Percentiles rank a stretch among this genome's conserved stretches.
phyloP scores from a whole-genome alignment of 2,329 filamentous ascomycete genomes.

The Nannizzia gypsea region DNA sequence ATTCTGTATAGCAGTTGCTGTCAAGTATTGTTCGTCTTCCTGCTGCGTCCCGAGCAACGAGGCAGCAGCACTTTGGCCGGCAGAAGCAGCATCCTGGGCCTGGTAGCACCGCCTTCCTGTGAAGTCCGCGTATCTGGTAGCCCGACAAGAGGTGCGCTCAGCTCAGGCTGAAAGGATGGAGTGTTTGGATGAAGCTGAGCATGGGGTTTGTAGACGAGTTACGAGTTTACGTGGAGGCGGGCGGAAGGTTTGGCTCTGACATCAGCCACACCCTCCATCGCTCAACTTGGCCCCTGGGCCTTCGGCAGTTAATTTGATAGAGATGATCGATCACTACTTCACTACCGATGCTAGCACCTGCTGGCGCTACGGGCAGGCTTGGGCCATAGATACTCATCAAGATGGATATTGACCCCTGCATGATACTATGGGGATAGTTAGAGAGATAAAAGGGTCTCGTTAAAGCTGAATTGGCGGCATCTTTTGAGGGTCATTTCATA shows the following conservation, averaged over 20 bases:
- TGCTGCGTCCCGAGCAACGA: neutral
- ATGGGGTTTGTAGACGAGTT: neutral
- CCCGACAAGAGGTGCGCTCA: neutral
- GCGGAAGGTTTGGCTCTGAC: neutral
- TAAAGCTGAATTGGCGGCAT: neutral
- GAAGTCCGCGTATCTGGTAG: neutral
- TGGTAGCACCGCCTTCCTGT: neutral
- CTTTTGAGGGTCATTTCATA: slow-evolving; percentile 2
- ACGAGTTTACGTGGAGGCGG: neutral
- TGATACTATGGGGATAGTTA: neutral
- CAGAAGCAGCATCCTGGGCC: slow-evolving; percentile 3
- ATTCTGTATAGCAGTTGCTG: neutral
- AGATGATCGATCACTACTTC: neutral
- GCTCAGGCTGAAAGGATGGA: neutral
- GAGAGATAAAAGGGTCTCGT: neutral
- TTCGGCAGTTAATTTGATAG: neutral
- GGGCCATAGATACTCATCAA: no score
- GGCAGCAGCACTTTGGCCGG: slow-evolving; percentile 4
- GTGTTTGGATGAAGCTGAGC: neutral
- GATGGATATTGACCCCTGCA: neutral
- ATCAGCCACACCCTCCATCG: neutral
- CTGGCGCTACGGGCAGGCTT: no score
- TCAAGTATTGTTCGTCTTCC: neutral
- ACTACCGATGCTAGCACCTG: no score
- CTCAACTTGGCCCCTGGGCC: neutral